Percentiles rank a stretch among this genome's conserved stretches.
Evolutionary conservation across 23 red algal genomes (phyloP).

Genomic region (Gracilaria gracilis): DNA sequence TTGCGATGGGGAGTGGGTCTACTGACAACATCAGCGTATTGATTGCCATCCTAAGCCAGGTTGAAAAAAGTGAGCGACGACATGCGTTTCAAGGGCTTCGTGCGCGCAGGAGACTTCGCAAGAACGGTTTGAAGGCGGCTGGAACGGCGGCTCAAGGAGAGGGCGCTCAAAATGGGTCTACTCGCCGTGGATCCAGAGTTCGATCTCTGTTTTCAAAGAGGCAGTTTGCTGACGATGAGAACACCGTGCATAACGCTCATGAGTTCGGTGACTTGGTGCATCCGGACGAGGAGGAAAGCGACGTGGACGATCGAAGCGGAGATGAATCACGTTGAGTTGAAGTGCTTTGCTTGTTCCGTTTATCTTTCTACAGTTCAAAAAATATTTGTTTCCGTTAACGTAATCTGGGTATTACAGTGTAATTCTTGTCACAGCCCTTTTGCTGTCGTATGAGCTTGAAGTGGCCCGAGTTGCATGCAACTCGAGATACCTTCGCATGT

Average conservation of each 20-base stretch:
- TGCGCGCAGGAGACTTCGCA: background rate
- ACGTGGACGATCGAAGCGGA: background rate
- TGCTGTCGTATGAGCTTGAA: background rate
- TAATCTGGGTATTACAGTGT: background rate
- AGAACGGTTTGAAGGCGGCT: background rate
- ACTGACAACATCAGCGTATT: conserved; percentile 84
- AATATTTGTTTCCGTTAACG: background rate
- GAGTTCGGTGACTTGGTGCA: background rate
- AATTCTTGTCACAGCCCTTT: no score
- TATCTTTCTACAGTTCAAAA: background rate
- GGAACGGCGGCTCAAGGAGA: background rate
- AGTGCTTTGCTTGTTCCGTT: background rate
- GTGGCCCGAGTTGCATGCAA: no score
- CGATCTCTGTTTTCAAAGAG: conserved; percentile 6
- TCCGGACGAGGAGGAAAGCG: background rate
- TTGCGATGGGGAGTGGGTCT: conserved; percentile 65
- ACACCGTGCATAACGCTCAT: conserved; percentile 3
- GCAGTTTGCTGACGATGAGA: background rate
- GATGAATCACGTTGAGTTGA: background rate
- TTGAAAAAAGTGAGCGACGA: background rate
- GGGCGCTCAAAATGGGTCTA: background rate
- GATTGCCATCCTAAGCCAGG: conserved; percentile 15
- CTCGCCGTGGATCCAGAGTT: background rate
- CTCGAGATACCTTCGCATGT: no score
- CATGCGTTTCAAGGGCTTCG: background rate